Percentiles rank a stretch among this genome's conserved stretches.
These are phyloP conservation scores for Lentinula sp. DNA, from an alignment of 768 basidiomycete genomes.

Conservation along the genomic window DNA sequence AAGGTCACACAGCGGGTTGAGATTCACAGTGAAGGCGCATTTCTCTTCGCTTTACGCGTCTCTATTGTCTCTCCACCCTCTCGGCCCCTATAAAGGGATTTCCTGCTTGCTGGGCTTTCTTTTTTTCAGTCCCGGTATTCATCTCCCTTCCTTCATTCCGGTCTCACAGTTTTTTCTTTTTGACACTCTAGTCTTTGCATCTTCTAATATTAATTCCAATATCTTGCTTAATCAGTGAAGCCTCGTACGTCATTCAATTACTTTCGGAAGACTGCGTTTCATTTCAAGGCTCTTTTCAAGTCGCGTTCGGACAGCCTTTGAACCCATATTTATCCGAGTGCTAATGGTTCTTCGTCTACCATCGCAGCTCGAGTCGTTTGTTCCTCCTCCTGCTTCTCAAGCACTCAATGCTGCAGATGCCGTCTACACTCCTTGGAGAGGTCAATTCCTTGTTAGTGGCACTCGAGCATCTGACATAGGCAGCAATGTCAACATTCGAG, in stretches of 20 bases:
- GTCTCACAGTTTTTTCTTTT: background rate
- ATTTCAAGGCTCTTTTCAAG: background rate
- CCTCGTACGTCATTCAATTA: background rate
- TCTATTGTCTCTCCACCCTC: background rate
- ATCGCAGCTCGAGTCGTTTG: conserved; percentile 53
- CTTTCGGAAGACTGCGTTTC: background rate
- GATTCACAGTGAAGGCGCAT: background rate
- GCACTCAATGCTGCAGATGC: conserved; percentile 2
- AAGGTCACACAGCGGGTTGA: background rate
- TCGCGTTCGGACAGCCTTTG: background rate
- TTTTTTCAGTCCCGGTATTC: background rate
- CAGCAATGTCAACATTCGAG: conserved; percentile 45
- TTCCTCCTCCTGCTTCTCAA: conserved; percentile 38
- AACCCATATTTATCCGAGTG: background rate
- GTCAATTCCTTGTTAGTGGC: conserved; percentile 45
- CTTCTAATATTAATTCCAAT: background rate
- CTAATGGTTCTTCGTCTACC: conserved; percentile 59
- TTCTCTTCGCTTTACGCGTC: background rate
- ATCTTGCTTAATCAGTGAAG: background rate
- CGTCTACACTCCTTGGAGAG: conserved; percentile 48
- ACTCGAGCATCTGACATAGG: conserved; percentile 40
- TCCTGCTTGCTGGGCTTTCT: background rate
- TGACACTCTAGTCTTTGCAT: background rate
- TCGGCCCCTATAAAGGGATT: background rate
- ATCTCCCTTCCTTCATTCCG: background rate